These are phyloP conservation scores for Aspergillus candidus DNA, from an alignment of 2,329 filamentous ascomycete species.

Conservation along the genomic window DNA sequence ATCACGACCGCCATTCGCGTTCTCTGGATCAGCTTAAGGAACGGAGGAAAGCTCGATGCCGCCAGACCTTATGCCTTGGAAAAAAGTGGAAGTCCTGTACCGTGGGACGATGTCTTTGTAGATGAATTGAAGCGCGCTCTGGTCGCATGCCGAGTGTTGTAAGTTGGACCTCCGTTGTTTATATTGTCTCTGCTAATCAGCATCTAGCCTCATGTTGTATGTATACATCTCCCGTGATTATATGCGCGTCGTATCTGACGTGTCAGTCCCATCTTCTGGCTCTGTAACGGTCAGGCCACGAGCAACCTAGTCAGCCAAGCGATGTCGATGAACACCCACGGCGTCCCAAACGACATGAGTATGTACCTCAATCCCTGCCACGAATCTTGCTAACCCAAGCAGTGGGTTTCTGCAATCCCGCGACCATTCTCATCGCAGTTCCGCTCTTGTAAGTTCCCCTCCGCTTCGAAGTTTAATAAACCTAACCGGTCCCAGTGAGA, in stretches of 20 bases:
- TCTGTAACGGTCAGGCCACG: slow-evolving; percentile 46
- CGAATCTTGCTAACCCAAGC: too few relatives aligned
- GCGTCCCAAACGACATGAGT: slow-evolving; percentile 66
- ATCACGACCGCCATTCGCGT: background rate
- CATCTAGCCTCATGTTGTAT: slow-evolving; percentile 1
- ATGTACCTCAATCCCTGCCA: slow-evolving; percentile 58
- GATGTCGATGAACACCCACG: slow-evolving; percentile 51
- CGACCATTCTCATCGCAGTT: slow-evolving; percentile 52
- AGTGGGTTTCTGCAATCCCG: slow-evolving; percentile 34
- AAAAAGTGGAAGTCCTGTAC: background rate
- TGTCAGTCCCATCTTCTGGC: slow-evolving; percentile 7
- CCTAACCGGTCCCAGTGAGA: slow-evolving; percentile 54
- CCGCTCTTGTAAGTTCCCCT: too few relatives aligned
- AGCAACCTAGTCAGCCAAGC: slow-evolving; percentile 58
- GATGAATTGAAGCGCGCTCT: background rate
- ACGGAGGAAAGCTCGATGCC: slow-evolving; percentile 1
- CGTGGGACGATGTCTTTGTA: background rate
- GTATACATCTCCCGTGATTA: too few relatives aligned
- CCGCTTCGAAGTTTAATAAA: too few relatives aligned
- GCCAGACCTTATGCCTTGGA: background rate
- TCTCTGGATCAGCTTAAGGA: slow-evolving; percentile 3
- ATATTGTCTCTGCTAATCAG: background rate
- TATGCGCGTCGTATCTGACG: too few relatives aligned
- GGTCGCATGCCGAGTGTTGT: background rate
- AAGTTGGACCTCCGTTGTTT: background rate